Evolutionary conservation across 2,329 filamentous ascomycete species (phyloP), one percentile per base, ranked within the genome.

Genomic region (Chalara sp.): DNA sequence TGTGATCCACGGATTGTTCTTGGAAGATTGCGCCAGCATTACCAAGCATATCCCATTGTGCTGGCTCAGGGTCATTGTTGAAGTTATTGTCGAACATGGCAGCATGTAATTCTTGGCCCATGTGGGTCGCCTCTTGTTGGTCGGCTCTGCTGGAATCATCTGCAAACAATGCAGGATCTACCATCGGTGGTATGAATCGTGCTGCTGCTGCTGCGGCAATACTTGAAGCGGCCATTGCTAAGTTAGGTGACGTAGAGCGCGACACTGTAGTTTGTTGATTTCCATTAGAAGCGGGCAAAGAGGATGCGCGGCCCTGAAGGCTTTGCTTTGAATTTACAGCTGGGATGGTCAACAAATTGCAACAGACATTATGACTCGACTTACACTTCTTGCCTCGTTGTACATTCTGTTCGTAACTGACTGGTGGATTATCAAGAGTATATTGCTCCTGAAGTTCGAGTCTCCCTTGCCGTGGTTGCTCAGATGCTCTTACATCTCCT

Each of bases 401-500:
- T 8, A 62, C 54, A 10, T 65, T 65, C 43, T 62, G 65, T 40
- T 78, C 77, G 44, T 78, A 78, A 61, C 67, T 72, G 12, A 72
- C 59, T 1, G 78, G 75, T 1, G 76, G 75, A 47, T 81, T 77
- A 28, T 83, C 79, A 4, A 80, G 62, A 2, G 77, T 77, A 60
- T 77, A 81, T 42, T 81, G 78, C 44, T 82, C 79, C 37, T 81
- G 78, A 8, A 81, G 61, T 55, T 81, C 77, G 53, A 80, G 74
- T 42, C 61, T 55, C 29, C 60, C 60, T 21, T 54, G 47, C 31
- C 56, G 53, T 32, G 53, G 53, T 12, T 56, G 55, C 37, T 64
- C 61, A 30, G 56, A 52, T 12, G 52, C 41, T 49, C 48, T 64
- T 57, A 63, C 67, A 58, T 68, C 74, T 66, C 68, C 70, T 58